Base-by-base conservation (phyloP, 1,139 yeast species). In the Ogataea hybrid region DNA sequence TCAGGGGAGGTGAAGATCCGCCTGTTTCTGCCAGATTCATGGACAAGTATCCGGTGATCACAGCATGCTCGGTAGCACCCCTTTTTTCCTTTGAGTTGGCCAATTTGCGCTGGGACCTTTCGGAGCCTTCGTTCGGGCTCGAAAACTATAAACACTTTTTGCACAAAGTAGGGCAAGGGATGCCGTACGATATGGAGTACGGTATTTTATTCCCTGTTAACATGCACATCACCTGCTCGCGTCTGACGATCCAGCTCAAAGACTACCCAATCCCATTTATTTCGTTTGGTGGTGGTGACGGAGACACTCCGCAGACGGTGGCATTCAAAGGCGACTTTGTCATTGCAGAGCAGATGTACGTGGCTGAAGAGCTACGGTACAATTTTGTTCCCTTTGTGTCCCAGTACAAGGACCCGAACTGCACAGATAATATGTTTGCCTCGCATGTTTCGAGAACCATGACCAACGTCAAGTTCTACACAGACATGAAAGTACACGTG, bases 151-250 rank as follows among this genome's bases (percentile, higher is more conserved):
- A 87, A 0, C 69, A 81, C 18, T 89, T 82, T 57, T 59, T 92
- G 33, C 67, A 81, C 56, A 73, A 75, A 11, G 68, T 82, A 22
- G 98, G 97, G 6, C 87, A 87, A 56, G 95, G 95, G 0, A 75
- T 84, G 36, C 97, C 97, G 0, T 61, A 63, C 46, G 84, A 81
- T 49, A 78, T 87, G 9, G 62, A 68, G 42, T 90, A 81, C 58
- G 82, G 95, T 1, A 71, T 87, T 22, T 64, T 85, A 56, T 59
- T 88, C 4, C 97, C 97, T 0, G 59, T 83, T 45, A 71, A 69
- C 59, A 45, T 79, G 32, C 67, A 72, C 20, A 61, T 84, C 41
- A 63, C 65, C 6, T 64, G 81, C 23, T 50, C 58, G 16, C 34
- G 48, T 6, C 33, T 55, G 18, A 41, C 47, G 5, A 41, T 61